A percentile compares a stretch with the other conserved stretches of the same genome.
phyloP scores from a whole-genome alignment of 345 rosid genomes.

The Eucalyptus fibrosa region DNA sequence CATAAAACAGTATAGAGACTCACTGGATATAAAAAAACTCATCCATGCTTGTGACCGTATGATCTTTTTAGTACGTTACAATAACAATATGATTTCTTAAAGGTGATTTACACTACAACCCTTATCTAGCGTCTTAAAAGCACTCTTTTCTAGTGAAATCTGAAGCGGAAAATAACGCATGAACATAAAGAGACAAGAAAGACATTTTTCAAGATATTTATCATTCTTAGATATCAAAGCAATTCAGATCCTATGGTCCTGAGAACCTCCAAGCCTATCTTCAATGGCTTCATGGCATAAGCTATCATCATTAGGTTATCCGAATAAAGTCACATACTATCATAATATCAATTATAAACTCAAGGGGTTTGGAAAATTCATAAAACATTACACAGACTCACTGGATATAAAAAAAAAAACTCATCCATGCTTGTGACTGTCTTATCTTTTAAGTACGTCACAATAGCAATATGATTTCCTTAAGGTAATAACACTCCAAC shows the following conservation, averaged over 20 bases:
- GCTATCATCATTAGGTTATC: background rate
- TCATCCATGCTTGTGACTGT: no score
- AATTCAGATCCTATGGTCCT: background rate
- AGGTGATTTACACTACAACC: background rate
- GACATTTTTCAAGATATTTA: background rate
- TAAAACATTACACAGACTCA: no score
- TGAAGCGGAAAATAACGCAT: background rate
- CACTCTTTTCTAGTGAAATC: background rate
- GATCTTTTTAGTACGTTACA: background rate
- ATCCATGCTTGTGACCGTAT: background rate
- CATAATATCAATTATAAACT: background rate
- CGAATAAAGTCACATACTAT: no score
- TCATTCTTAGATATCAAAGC: background rate
- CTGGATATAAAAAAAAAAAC: no score
- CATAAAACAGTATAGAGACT: background rate
- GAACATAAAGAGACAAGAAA: background rate
- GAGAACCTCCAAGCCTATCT: background rate
- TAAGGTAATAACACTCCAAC: no score
- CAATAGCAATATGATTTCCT: no score
- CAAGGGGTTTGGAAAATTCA: background rate
- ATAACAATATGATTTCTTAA: background rate
- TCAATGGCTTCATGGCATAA: background rate
- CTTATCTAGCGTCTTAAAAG: background rate
- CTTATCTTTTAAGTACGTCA: no score
- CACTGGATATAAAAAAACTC: background rate